Evolutionary conservation across 2,329 filamentous ascomycete genomes (phyloP).

Genomic region (Colletotrichum sp.): DNA sequence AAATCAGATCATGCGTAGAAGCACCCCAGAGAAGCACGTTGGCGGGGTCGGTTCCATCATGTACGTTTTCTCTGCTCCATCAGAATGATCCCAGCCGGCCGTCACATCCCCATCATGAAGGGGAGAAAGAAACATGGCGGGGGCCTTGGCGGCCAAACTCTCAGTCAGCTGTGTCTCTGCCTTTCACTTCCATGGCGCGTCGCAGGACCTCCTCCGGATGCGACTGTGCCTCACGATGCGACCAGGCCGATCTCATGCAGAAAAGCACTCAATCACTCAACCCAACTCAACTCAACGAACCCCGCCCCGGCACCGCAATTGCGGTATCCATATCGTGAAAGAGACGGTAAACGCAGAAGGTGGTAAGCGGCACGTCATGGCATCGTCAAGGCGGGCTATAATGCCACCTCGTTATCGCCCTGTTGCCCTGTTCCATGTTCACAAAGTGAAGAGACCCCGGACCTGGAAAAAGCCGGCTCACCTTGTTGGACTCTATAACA

Average conservation of each 20-base stretch:
- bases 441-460: neutral
- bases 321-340: neutral
- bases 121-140: neutral
- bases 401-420: neutral
- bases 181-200: neutral
- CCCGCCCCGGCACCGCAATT: neutral
- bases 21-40: neutral
- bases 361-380: slow-evolving; percentile 13
- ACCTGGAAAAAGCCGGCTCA: neutral
- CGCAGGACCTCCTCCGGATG: neutral
- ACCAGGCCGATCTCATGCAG: neutral
- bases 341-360: neutral
- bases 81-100: neutral
- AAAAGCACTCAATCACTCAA: neutral
- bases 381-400: slow-evolving; percentile 7
- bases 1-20: neutral
- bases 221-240: neutral
- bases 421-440: neutral
- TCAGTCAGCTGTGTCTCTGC: neutral
- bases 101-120: neutral
- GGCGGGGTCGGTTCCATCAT: neutral
- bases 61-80: neutral
- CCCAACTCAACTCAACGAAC: neutral
- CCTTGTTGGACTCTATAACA: neutral
- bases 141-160: neutral